Conservation (phyloP, 805 yeast genomes). For the Saturnispora quitensis region DNA sequence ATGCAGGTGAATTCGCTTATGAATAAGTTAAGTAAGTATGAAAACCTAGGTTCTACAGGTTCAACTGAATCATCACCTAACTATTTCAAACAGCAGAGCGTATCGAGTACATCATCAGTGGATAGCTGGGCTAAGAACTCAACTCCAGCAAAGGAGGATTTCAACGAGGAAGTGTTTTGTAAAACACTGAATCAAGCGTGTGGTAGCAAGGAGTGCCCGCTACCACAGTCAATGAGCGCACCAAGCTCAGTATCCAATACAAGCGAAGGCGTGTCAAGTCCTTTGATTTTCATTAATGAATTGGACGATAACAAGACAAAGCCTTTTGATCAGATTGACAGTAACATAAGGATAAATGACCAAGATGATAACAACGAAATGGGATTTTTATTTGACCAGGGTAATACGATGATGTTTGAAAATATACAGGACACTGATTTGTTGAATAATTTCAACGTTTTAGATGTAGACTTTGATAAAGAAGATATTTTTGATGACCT, state of each 20-base stretch:
- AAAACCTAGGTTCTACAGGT: conserved; percentile 9
- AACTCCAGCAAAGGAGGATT: conserved; percentile 26
- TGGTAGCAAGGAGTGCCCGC: conserved; percentile 62
- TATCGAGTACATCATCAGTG: conserved; percentile 9
- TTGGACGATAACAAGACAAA: neutral
- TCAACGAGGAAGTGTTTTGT: conserved; percentile 76
- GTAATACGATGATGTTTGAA: conserved; percentile 6
- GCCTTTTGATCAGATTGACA: neutral
- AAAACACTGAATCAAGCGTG: conserved; percentile 70
- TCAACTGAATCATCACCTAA: conserved; percentile 1
- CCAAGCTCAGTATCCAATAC: neutral
- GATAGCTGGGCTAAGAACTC: neutral
- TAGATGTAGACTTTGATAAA: conserved; percentile 9
- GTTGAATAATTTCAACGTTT: conserved; percentile 1
- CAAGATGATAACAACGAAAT: conserved; percentile 9
- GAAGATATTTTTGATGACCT: conserved; percentile 11
- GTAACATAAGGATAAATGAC: neutral
- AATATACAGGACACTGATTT: conserved; percentile 8
- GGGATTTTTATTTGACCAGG: conserved; percentile 10
- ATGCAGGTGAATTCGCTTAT: conserved; percentile 69
- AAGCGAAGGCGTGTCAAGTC: neutral
- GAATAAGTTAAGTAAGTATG: conserved; percentile 40
- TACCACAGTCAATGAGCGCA: conserved; percentile 34
- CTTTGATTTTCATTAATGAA: conserved; percentile 1
- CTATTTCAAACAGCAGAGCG: neutral